Conservation (phyloP, 1,284 basidiomycete genomes). For the Stygiomarasmius scandens region DNA sequence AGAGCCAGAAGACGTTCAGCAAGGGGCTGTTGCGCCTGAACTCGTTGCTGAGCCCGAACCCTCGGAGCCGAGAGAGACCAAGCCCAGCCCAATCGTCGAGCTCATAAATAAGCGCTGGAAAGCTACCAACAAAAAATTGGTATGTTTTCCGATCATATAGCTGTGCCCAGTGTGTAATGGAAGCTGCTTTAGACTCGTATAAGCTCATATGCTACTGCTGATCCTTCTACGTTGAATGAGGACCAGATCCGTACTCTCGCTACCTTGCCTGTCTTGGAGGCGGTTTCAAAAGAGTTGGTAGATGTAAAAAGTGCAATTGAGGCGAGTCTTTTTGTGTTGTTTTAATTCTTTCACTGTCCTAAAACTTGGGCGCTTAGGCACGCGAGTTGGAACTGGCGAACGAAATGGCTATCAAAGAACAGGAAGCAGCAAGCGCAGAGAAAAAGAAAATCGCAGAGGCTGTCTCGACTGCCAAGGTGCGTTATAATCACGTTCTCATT, state of each 20-base stretch:
- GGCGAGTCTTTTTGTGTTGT: slow-evolving; percentile 47
- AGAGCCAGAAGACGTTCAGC: slow-evolving; percentile 48
- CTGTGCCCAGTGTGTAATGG: slow-evolving; percentile 10
- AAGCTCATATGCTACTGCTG: slow-evolving; percentile 65
- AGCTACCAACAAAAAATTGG: slow-evolving; percentile 81
- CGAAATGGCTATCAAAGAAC: slow-evolving; percentile 54
- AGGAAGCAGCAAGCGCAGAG: slow-evolving; percentile 57
- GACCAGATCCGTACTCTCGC: slow-evolving; percentile 78
- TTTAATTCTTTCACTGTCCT: neutral
- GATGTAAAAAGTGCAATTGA: slow-evolving; percentile 83
- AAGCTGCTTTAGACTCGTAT: slow-evolving; percentile 61
- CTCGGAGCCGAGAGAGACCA: slow-evolving; percentile 44
- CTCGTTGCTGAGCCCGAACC: slow-evolving; percentile 45
- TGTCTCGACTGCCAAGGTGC: slow-evolving; percentile 62
- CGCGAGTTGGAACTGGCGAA: slow-evolving; percentile 66
- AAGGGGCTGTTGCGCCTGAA: slow-evolving; percentile 52
- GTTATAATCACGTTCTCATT: slow-evolving; percentile 19
- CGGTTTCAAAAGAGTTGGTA: slow-evolving; percentile 75
- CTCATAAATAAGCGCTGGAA: slow-evolving; percentile 78
- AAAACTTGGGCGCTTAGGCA: slow-evolving; percentile 36
- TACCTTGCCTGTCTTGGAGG: slow-evolving; percentile 74
- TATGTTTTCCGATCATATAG: slow-evolving; percentile 41
- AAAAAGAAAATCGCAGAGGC: slow-evolving; percentile 56
- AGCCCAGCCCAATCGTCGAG: slow-evolving; percentile 72
- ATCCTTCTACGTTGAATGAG: slow-evolving; percentile 76